Conservation (phyloP, 768 basidiomycete genomes). For the Clathrus columnatus region DNA sequence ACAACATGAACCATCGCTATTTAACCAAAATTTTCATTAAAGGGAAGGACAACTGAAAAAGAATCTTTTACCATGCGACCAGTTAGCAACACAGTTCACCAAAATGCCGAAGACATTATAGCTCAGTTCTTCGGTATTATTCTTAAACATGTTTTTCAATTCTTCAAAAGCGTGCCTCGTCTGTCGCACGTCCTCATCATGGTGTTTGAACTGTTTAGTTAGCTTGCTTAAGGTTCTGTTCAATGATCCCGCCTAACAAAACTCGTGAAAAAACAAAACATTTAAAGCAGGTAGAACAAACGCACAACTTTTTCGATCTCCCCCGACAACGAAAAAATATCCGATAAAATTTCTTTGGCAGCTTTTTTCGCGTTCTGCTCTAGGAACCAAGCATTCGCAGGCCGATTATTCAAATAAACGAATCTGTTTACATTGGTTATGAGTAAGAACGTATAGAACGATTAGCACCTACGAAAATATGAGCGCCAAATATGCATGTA, state of each 20-base stretch:
- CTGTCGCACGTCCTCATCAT: slow-evolving; percentile 12
- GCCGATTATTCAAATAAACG: slow-evolving; percentile 66
- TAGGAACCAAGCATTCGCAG: slow-evolving; percentile 47
- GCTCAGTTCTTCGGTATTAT: slow-evolving; percentile 35
- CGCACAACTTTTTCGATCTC: slow-evolving; percentile 34
- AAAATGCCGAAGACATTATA: slow-evolving; percentile 69
- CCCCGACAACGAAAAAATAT: slow-evolving; percentile 47
- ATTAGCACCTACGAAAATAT: slow-evolving; percentile 53
- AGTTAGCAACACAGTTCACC: slow-evolving; percentile 57
- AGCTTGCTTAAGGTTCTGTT: neutral
- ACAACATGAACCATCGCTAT: slow-evolving; percentile 62
- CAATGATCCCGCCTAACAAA: neutral
- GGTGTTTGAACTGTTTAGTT: neutral
- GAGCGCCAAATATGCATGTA: slow-evolving; percentile 56
- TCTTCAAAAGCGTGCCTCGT: neutral
- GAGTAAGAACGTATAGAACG: neutral
- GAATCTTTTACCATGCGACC: slow-evolving; percentile 48
- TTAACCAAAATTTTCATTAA: neutral
- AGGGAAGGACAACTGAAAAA: neutral
- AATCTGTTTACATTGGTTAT: slow-evolving; percentile 36
- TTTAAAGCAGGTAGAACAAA: neutral
- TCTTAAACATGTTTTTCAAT: slow-evolving; percentile 44
- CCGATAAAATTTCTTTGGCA: slow-evolving; percentile 41
- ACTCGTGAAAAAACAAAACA: neutral
- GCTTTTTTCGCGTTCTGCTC: slow-evolving; percentile 43